phyloP scores from a whole-genome alignment of 2,329 filamentous ascomycete genomes.

The Emmonsiellopsis sp. region DNA sequence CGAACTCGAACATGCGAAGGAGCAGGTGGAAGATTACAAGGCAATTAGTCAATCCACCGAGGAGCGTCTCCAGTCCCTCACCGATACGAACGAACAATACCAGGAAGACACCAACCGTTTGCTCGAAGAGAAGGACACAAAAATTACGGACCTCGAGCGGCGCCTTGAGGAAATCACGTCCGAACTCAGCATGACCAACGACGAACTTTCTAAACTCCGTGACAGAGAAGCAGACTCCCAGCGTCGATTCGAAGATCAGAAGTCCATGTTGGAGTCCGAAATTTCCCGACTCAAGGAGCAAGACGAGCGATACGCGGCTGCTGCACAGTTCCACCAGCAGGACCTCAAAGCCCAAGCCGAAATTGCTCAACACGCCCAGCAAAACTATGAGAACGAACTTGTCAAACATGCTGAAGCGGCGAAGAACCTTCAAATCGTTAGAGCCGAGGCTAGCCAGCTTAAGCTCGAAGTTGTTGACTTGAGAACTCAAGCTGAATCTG shows the following conservation, averaged over 20 bases:
- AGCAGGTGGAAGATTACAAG: constrained; percentile 79
- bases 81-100: constrained; percentile 74
- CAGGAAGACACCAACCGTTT: constrained; percentile 73
- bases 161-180: constrained; percentile 72
- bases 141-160: constrained; percentile 71
- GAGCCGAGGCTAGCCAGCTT: constrained; percentile 70
- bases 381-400: constrained; percentile 90
- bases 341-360: constrained; percentile 88
- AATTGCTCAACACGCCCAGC: constrained; percentile 84
- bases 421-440: constrained; percentile 67
- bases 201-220: constrained; percentile 68
- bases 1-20: constrained; percentile 71
- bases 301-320: constrained; percentile 66
- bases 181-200: constrained; percentile 73
- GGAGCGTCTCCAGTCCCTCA: constrained; percentile 72
- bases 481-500: constrained; percentile 74
- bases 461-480: constrained; percentile 68
- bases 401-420: constrained; percentile 95
- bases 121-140: constrained; percentile 66
- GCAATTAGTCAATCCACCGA: constrained; percentile 78
- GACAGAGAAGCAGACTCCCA: constrained; percentile 68
- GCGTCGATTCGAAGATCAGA: constrained; percentile 70
- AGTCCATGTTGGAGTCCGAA: constrained; percentile 66
- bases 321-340: constrained; percentile 76
- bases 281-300: constrained; percentile 75